Evolutionary conservation across 2,329 filamentous ascomycete genomes (phyloP), one percentile per base, ranked within the genome.

Genomic region (Colletotrichum australisinense): DNA sequence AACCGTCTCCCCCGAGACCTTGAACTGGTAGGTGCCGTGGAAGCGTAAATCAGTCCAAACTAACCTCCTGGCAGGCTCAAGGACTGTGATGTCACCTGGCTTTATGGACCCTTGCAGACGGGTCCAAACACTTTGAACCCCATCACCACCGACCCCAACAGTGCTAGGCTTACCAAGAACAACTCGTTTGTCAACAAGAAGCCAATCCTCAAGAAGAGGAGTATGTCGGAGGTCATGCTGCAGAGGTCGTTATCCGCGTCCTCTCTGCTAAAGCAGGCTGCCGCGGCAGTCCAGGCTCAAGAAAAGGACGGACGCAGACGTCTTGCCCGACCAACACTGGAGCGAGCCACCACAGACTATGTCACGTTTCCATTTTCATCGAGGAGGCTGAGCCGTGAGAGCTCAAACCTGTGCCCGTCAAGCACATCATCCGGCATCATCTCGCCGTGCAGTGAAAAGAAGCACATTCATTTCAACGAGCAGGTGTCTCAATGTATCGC

Each of bases 401-500:
- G 89, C 62, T 88, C 89, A 55, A 93, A 90, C 76, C 88, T 92
- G 63, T 88, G 91, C 6, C 90, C 91, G 46, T 94, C 93, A 1
- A 87, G 88, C 12, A 88, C 90, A 8, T 93, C 93, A 0, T 97
- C 95, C 0, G 93, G 93, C n/a, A 76, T 90, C 16, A 78, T 86
- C 82, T 87, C 92, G 80, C 83, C 95, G 72, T 84, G 90, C 85
- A 83, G 89, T 8, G 92, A 93, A 78, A 90, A 91, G 78, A 95
- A 92, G 74, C 96, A 98, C 81, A 98, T 99, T 76, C 94, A 97
- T 79, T 99, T 99, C 82, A 97, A 98, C 80, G 94, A 98, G 80
- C 94, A 96, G 83, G 97, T 99, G 2, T 93, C 95, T 81, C 96
- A 98, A 81, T 98, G 95, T 81, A 98, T 98, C 76, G 97, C 97